Base-by-base conservation (phyloP, 179 eudicot genomes). In the Spinacia oleracea region DNA sequence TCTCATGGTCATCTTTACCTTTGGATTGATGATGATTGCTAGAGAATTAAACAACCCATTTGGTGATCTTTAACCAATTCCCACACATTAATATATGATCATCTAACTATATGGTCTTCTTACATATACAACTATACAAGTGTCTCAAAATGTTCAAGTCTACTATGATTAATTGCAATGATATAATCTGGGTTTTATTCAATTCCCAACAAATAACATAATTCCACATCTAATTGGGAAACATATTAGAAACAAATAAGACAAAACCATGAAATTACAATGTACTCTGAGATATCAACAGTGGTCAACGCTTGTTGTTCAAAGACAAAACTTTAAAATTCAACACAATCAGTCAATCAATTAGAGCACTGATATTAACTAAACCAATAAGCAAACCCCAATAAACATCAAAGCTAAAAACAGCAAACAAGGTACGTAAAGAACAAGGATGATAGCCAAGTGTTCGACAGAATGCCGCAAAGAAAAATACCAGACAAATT, bases 401-500 rank as follows among this genome's bases (percentile, higher is more conserved):
- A 53, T 42, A 40, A 50, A 4, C 51, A 45, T 51, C 20, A 32
- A 42, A 62, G 20, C 11, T 1, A 25, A 27, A 59, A 58, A 8
- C 20, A 31, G 27, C 25, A 35, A 77, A 77, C 27, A 53, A 60
- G 51, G 18, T n/a, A n/a, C n/a, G n/a, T 14, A 40, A 69, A 55
- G 9, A 7, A 20, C 20, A 2, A 1, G 48, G 27, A 64, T 20
- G 9, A 32, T 20, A n/a, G 18, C 73, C 4, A 73, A 16, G 48
- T 76, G 87, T 69, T 86, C 77, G 84, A 86, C 73, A 35, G 81
- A 89, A 86, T 84, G 84, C 81, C 67, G 25, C 51, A 83, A 29
- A 78, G 83, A 80, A 43, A 73, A 16, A 71, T 83, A 93, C 97
- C 97, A 77, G 89, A 82, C 38, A 88, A 75, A 67, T 34, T 80